phyloP scores from a whole-genome alignment of 495 filamentous ascomycete species.

The Aspergillus carlsbadensis region DNA sequence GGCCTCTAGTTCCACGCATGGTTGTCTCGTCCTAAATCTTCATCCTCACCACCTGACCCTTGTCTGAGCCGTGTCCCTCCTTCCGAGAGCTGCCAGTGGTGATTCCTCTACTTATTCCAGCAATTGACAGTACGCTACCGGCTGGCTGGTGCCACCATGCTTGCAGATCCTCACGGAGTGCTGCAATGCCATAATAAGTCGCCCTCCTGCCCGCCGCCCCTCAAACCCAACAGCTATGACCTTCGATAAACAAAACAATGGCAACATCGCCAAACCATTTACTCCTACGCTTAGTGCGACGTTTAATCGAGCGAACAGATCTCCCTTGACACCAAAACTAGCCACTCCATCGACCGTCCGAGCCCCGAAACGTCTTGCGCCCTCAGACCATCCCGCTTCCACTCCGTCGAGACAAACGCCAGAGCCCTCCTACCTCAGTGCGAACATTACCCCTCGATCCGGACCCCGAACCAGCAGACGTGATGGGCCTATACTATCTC shows the following conservation, averaged over 20 bases:
- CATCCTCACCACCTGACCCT: background rate
- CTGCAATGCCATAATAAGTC: slow-evolving; percentile 46
- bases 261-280: slow-evolving; percentile 46
- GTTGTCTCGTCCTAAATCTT: slow-evolving; percentile 1
- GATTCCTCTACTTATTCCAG: background rate
- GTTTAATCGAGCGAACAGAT: slow-evolving; percentile 39
- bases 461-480: slow-evolving; percentile 63
- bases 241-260: slow-evolving; percentile 52
- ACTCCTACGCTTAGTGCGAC: slow-evolving; percentile 51
- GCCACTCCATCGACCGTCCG: slow-evolving; percentile 40
- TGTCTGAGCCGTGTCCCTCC: background rate
- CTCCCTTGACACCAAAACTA: slow-evolving; percentile 51
- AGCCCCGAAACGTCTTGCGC: slow-evolving; percentile 36
- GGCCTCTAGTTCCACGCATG: slow-evolving; percentile 1
- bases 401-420: slow-evolving; percentile 37
- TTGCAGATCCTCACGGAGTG: slow-evolving; percentile 28
- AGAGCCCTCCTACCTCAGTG: slow-evolving; percentile 53
- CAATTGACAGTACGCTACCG: slow-evolving; percentile 1
- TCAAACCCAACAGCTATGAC: slow-evolving; percentile 44
- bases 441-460: slow-evolving; percentile 72
- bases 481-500: slow-evolving; percentile 61
- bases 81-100: background rate
- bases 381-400: slow-evolving; percentile 30
- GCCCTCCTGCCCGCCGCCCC: slow-evolving; percentile 28
- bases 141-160: slow-evolving; percentile 40